Percentiles rank a stretch among this genome's conserved stretches.
Conservation (phyloP, 2,329 filamentous ascomycete genomes). For the Ophiostoma ips region DNA sequence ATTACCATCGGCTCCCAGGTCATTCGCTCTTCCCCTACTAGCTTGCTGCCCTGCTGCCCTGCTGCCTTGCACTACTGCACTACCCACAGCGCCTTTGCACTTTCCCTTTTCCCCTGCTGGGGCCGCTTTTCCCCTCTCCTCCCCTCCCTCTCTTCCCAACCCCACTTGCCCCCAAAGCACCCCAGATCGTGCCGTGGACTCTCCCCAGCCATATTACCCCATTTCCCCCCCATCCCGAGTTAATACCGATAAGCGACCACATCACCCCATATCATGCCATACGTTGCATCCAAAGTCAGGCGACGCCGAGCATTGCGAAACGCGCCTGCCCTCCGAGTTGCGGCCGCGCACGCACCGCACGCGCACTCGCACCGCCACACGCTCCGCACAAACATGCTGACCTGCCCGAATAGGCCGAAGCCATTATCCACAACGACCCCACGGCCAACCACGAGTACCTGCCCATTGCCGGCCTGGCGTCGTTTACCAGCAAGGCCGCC, state of each 20-base stretch:
- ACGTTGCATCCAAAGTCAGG: background rate
- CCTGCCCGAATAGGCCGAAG: constrained; percentile 55
- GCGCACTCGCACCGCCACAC: too few species aligned
- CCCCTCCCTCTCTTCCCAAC: too few species aligned
- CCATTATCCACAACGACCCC: constrained; percentile 76
- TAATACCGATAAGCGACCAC: constrained; percentile 4
- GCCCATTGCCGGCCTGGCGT: constrained; percentile 76
- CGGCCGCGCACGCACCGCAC: too few species aligned
- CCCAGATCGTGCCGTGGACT: background rate
- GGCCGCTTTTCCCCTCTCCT: background rate
- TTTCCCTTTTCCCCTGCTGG: background rate
- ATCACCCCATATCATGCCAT: background rate
- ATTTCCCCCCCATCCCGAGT: constrained; percentile 7
- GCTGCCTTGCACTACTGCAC: background rate
- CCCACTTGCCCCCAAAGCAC: constrained; percentile 8
- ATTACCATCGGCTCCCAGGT: constrained; percentile 9
- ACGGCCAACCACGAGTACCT: constrained; percentile 96
- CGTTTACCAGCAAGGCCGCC: constrained; percentile 80
- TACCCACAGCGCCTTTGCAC: background rate
- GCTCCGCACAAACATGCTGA: too few species aligned
- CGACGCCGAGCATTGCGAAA: too few species aligned
- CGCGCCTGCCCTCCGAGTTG: too few species aligned
- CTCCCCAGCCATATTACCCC: background rate
- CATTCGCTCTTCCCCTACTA: constrained; percentile 8
- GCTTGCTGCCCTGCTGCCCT: too few species aligned